phyloP scores from a whole-genome alignment of 305 asterid species.

The Plantago lanceolata region DNA sequence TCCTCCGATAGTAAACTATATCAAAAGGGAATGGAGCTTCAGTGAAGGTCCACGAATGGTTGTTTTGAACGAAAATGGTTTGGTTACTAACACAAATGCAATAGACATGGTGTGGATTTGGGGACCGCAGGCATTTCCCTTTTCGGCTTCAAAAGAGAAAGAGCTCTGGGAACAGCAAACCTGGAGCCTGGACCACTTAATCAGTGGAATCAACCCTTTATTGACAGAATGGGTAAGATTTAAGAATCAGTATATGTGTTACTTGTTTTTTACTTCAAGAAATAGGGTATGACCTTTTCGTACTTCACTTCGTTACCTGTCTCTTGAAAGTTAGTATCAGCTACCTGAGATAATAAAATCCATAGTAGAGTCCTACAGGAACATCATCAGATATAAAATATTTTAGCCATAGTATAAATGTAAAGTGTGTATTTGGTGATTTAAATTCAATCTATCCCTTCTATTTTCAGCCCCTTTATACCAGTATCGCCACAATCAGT shows the following conservation, averaged over 20 bases:
- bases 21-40: constrained; percentile 51
- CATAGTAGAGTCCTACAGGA: neutral
- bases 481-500: neutral
- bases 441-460: neutral
- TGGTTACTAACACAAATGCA: constrained; percentile 48
- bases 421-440: neutral
- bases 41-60: constrained; percentile 46
- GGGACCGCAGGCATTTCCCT: constrained; percentile 71
- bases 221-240: constrained; percentile 46
- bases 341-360: neutral
- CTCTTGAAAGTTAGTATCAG: neutral
- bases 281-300: neutral
- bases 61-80: constrained; percentile 43
- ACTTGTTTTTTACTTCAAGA: constrained; percentile 11
- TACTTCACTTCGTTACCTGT: neutral
- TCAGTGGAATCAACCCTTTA: constrained; percentile 42
- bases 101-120: constrained; percentile 68
- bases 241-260: constrained; percentile 1
- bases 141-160: constrained; percentile 49
- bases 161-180: constrained; percentile 52
- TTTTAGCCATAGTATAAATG: neutral
- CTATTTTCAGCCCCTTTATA: neutral
- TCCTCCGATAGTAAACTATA: constrained; percentile 34
- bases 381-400: neutral
- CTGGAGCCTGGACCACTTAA: constrained; percentile 39